Evolutionary conservation across 768 basidiomycete genomes (phyloP).

Genomic region (Rhodotorula kratochvilovae): DNA sequence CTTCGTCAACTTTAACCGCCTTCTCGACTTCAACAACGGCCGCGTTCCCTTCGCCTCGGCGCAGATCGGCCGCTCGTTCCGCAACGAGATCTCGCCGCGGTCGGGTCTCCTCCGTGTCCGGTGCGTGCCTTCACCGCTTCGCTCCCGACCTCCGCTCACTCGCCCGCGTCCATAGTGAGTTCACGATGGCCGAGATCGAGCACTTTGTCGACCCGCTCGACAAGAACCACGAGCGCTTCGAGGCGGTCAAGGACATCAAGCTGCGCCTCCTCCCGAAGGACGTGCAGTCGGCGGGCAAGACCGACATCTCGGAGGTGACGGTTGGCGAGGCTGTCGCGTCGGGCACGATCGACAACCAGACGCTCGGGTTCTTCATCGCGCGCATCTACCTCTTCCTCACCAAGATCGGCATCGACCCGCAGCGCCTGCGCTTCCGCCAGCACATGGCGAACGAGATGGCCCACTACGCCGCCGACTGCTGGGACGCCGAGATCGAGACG

Average conservation of each 20-base stretch:
- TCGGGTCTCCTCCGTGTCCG: slow-evolving; percentile 93
- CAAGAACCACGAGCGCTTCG: slow-evolving; percentile 80
- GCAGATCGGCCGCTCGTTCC: slow-evolving; percentile 90
- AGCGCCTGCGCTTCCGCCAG: slow-evolving; percentile 84
- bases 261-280: slow-evolving; percentile 74
- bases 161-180: slow-evolving; percentile 56
- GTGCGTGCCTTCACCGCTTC: slow-evolving; percentile 34
- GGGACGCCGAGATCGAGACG: slow-evolving; percentile 97
- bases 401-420: slow-evolving; percentile 82
- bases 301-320: slow-evolving; percentile 60
- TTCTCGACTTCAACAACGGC: slow-evolving; percentile 97
- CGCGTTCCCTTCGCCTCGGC: slow-evolving; percentile 95
- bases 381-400: slow-evolving; percentile 83
- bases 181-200: slow-evolving; percentile 99
- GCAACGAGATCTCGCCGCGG: slow-evolving; percentile 96
- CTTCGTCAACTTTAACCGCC: slow-evolving; percentile 94
- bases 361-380: slow-evolving; percentile 93
- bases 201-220: slow-evolving; percentile 94
- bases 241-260: slow-evolving; percentile 68
- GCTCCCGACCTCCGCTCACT: background rate
- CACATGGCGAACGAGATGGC: slow-evolving; percentile 99
- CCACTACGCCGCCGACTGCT: slow-evolving; percentile 97
- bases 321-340: slow-evolving; percentile 83
- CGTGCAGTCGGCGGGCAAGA: slow-evolving; percentile 72
- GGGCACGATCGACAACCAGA: slow-evolving; percentile 90